These are phyloP conservation scores for Dactylonectria macrodidyma DNA, from an alignment of 2,329 filamentous ascomycete species.

Conservation along the genomic window DNA sequence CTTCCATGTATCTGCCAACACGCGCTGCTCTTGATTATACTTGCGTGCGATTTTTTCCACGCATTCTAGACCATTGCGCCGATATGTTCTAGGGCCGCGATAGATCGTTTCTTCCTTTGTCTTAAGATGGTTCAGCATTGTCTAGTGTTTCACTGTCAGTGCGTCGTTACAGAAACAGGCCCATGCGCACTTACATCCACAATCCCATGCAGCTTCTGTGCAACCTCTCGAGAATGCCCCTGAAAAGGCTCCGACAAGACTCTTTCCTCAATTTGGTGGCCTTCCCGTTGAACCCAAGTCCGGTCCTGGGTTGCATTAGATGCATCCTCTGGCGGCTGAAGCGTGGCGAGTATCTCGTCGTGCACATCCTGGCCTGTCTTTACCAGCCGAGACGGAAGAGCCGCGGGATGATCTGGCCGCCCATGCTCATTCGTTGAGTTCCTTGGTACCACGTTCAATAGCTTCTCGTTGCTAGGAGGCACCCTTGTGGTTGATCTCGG, in stretches of 20 bases:
- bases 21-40: slow-evolving; percentile 38
- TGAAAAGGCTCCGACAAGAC: neutral
- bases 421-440: neutral
- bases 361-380: slow-evolving; percentile 31
- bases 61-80: slow-evolving; percentile 36
- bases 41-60: slow-evolving; percentile 43
- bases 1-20: slow-evolving; percentile 34
- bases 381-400: slow-evolving; percentile 9
- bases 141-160: slow-evolving; percentile 40
- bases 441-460: neutral
- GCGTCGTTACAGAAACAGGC: neutral
- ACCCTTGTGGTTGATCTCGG: slow-evolving; percentile 18
- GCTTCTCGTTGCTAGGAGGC: slow-evolving; percentile 7
- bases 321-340: slow-evolving; percentile 26
- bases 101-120: slow-evolving; percentile 41
- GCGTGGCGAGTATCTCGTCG: slow-evolving; percentile 37
- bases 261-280: slow-evolving; percentile 7
- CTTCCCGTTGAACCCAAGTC: neutral
- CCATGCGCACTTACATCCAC: slow-evolving; percentile 44
- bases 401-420: no score
- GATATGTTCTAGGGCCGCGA: slow-evolving; percentile 42
- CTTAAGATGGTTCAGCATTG: slow-evolving; percentile 42
- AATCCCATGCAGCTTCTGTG: slow-evolving; percentile 39
- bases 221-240: slow-evolving; percentile 27
- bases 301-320: neutral